Evolutionary conservation across 371 early-diverging fungal species (phyloP), one percentile per base, ranked within the genome.

Genomic region (Synchytrium microbalum): DNA sequence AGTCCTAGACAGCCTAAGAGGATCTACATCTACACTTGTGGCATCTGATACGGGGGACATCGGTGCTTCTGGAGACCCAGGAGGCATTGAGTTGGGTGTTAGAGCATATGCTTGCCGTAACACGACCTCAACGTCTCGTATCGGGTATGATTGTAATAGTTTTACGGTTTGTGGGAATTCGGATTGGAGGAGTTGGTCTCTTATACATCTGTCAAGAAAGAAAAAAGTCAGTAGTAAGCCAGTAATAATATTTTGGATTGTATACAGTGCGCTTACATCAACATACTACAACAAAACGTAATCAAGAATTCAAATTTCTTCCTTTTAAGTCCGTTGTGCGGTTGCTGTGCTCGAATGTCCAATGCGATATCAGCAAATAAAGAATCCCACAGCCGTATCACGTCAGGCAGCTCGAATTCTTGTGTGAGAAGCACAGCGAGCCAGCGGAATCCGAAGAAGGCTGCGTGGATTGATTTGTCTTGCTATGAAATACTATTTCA

Each of bases 381-480:
- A 31, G 90, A 82, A 71, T 93, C 93, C 93, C 93, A 93, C 46
- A 93, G 70, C 16, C 88, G 76, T 62, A 92, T 84, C 0, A 90
- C 85, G 70, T 89, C 89, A 0, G 92, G 91, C 19, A 93, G 70
- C 54, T 81, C 76, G 76, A 88, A 92, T 75, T 92, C 92, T 68
- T 90, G 91, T 0, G 90, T 83, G 51, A 88, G 86, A 38, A 90
- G 69, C 1, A 90, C 91, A 1, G 91, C 87, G 59, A 91, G 74
- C 93, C 93, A 93, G 0, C 92, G 83, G 69, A 93, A 88, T 14
- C 88, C 84, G 74, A 87, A 93, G 64, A 86, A 91, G 38, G 86
- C 86, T 28, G 90, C 87, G 56, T 87, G 81, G 54, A 91, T 77
- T 59, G 83, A 83, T 64, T 88, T 87, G 24, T 59, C 63, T 59